Evolutionary conservation across 495 filamentous ascomycete genomes (phyloP).

Genomic region (Talaromyces thailandensis): DNA sequence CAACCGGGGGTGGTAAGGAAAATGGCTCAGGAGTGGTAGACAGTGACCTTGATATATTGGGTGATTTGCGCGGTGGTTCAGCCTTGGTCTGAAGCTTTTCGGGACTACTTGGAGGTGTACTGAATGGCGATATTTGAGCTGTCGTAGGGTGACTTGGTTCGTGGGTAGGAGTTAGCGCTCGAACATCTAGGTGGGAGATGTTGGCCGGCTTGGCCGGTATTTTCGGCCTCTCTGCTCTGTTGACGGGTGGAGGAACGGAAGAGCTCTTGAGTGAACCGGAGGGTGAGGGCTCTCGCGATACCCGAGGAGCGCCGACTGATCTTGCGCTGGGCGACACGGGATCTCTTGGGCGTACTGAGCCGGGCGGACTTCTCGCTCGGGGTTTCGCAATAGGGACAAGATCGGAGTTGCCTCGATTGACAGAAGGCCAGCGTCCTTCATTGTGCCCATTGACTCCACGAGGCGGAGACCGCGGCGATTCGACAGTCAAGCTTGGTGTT

Average conservation of each 20-base stretch:
- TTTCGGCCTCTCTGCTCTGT: conserved; percentile 76
- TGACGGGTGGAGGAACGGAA: conserved; percentile 60
- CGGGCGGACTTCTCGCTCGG: background rate
- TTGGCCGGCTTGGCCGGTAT: conserved; percentile 42
- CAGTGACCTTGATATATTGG: background rate
- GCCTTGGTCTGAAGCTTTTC: conserved; percentile 35
- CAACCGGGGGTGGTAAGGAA: conserved; percentile 20
- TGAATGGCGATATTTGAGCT: conserved; percentile 74
- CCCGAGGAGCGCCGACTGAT: background rate
- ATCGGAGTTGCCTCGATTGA: conserved; percentile 1
- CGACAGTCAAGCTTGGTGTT: conserved; percentile 60
- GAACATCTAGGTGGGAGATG: conserved; percentile 21
- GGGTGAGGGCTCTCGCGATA: conserved; percentile 11
- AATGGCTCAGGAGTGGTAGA: conserved; percentile 13
- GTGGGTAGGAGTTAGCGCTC: conserved; percentile 24
- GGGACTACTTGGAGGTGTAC: conserved; percentile 74
- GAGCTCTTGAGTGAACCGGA: conserved; percentile 28
- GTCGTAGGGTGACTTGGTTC: conserved; percentile 16
- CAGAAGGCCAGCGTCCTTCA: conserved; percentile 3
- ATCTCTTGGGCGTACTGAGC: background rate
- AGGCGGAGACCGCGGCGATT: conserved; percentile 69
- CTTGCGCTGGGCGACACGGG: background rate
- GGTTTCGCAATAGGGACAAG: background rate
- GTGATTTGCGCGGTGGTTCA: background rate
- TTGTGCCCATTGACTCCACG: conserved; percentile 19